Evolutionary conservation across 176 grass and related monocot species (phyloP).

Genomic region (Raddia guianensis): DNA sequence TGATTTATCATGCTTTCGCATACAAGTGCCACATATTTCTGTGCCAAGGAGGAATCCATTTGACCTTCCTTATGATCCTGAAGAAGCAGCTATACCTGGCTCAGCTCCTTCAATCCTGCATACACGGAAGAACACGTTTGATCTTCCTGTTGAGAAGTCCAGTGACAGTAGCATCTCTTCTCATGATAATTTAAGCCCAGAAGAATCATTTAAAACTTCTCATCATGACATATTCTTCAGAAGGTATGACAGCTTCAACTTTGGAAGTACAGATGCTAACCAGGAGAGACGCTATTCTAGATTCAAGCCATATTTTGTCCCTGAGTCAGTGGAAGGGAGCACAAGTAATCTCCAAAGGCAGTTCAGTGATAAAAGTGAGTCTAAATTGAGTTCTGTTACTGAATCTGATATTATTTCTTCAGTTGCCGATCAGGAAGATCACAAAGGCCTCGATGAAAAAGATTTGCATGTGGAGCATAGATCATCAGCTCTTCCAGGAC

Average conservation of each 20-base stretch:
- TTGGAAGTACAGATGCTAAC: conserved; percentile 49
- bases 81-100: conserved; percentile 66
- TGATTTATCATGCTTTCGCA: conserved; percentile 56
- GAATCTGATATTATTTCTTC: conserved; percentile 59
- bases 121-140: conserved; percentile 73
- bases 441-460: conserved; percentile 37
- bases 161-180: conserved; percentile 35
- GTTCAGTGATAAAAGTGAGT: conserved; percentile 63
- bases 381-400: conserved; percentile 60
- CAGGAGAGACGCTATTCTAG: conserved; percentile 56
- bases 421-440: conserved; percentile 53
- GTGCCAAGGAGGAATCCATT: conserved; percentile 80
- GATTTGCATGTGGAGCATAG: conserved; percentile 26
- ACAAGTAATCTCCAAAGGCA: conserved; percentile 63
- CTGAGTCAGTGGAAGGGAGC: conserved; percentile 49
- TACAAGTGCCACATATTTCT: conserved; percentile 60
- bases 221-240: conserved; percentile 67
- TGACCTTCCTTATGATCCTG: conserved; percentile 66
- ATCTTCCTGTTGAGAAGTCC: conserved; percentile 61
- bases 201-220: conserved; percentile 42
- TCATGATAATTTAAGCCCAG: conserved; percentile 44
- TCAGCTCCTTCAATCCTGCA: conserved; percentile 88
- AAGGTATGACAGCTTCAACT: conserved; percentile 82
- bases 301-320: conserved; percentile 68
- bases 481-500: conserved; percentile 28